Percentiles rank a stretch among this genome's conserved stretches.
Conservation (phyloP, 257 asterid genomes). For the Phtheirospermum japonicum region DNA sequence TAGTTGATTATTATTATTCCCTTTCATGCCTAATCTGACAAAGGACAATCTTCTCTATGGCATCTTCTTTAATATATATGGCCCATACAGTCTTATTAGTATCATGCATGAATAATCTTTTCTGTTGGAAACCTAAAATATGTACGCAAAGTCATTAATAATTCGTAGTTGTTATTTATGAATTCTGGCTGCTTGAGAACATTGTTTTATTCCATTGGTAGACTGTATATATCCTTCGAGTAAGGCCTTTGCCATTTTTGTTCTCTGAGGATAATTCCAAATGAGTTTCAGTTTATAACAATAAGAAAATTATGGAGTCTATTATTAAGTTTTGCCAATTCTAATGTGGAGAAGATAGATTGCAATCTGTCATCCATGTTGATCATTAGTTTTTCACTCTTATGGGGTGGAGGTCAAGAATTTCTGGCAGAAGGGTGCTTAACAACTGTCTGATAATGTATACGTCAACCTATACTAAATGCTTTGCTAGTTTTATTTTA, state of each 20-base stretch:
- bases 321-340: not conserved
- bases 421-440: not conserved
- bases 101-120: not conserved
- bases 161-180: not conserved
- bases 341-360: constrained; percentile 3
- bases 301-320: constrained; percentile 1
- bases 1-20: not conserved
- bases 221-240: not conserved
- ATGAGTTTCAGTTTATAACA: not conserved
- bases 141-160: not conserved
- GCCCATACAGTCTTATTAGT: not conserved
- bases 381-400: not conserved
- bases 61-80: not conserved
- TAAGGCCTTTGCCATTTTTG: not conserved
- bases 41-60: too few relatives aligned
- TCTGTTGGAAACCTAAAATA: not conserved
- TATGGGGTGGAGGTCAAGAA: not conserved
- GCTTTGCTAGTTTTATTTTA: not conserved
- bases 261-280: not conserved
- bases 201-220: not conserved
- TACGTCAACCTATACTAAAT: not conserved
- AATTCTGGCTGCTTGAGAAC: not conserved
- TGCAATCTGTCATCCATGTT: not conserved
- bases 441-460: not conserved
- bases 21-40: too few relatives aligned